Evolutionary conservation across 2,329 filamentous ascomycete genomes (phyloP).

Genomic region (Aspergillus oerlinghausenensis): DNA sequence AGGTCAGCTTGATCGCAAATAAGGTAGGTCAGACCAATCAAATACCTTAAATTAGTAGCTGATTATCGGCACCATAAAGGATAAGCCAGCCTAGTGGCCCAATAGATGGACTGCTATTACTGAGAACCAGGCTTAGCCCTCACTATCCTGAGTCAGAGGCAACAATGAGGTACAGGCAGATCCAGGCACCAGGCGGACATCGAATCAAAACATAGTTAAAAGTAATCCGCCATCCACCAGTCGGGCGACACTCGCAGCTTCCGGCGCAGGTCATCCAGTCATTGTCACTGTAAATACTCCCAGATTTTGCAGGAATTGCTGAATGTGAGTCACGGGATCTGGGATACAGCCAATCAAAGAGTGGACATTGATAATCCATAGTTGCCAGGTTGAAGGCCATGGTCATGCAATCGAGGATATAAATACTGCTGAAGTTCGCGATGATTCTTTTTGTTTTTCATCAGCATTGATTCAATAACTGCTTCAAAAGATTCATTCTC

Average conservation of each 20-base stretch:
- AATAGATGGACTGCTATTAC: not conserved
- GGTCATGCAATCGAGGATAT: constrained; percentile 5
- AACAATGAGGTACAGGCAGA: not conserved
- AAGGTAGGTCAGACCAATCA: not conserved
- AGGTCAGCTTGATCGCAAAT: not conserved
- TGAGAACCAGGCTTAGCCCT: not conserved
- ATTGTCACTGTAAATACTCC: not conserved
- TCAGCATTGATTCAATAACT: not conserved
- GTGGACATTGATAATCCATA: constrained; percentile 22
- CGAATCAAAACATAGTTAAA: not conserved
- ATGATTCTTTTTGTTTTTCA: not conserved
- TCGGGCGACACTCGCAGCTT: not conserved
- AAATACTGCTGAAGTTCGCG: constrained; percentile 3
- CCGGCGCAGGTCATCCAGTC: not conserved
- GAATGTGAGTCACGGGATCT: constrained; percentile 4
- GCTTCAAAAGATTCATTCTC: not conserved
- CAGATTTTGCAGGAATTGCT: not conserved
- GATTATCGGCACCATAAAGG: too few species aligned
- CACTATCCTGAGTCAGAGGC: not conserved
- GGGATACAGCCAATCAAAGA: constrained; percentile 15
- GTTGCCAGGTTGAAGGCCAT: not conserved
- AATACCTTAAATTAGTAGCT: not conserved
- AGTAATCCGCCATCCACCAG: not conserved
- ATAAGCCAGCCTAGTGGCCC: not conserved
- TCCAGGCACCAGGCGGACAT: not conserved